A percentile compares a stretch with the other conserved stretches of the same genome.
phyloP scores from a whole-genome alignment of 257 asterid species.

The Nicotiana benthamiana region DNA sequence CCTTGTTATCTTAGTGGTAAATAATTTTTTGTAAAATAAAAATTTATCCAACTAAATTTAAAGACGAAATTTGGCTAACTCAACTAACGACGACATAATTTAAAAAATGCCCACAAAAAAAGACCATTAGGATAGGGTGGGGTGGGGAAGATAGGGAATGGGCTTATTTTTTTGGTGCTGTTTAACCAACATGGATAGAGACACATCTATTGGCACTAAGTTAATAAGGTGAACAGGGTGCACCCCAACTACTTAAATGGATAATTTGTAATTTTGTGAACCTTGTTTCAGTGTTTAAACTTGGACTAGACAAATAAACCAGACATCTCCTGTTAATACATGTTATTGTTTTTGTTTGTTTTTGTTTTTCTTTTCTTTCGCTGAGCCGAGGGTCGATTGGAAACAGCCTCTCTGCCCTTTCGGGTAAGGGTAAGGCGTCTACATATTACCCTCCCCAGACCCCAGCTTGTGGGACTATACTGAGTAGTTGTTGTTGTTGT shows the following conservation, averaged over 20 bases:
- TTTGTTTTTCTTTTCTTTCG: too few species aligned
- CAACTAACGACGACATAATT: not conserved
- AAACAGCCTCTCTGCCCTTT: too few species aligned
- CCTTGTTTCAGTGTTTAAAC: slow-evolving; percentile 3
- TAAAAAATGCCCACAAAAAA: not conserved
- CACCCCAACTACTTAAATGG: slow-evolving; percentile 7
- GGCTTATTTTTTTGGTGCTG: not conserved
- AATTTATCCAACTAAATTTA: not conserved
- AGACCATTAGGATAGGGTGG: not conserved
- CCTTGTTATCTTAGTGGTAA: not conserved
- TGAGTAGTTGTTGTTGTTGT: too few species aligned
- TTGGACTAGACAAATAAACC: slow-evolving; percentile 3
- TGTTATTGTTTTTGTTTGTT: not conserved
- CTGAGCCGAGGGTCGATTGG: too few species aligned
- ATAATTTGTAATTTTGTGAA: not conserved
- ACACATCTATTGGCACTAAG: slow-evolving; percentile 13
- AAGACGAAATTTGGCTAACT: not conserved
- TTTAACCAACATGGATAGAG: slow-evolving; percentile 26
- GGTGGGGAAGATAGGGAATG: not conserved
- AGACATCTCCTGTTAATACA: not conserved
- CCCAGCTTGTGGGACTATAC: too few species aligned
- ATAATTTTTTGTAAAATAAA: not conserved
- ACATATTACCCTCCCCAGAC: too few species aligned
- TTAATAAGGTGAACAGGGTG: slow-evolving; percentile 24
- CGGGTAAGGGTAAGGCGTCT: too few species aligned